Evolutionary conservation across 805 yeast genomes (phyloP).

Genomic region (Sugiyamaella floridensis): DNA sequence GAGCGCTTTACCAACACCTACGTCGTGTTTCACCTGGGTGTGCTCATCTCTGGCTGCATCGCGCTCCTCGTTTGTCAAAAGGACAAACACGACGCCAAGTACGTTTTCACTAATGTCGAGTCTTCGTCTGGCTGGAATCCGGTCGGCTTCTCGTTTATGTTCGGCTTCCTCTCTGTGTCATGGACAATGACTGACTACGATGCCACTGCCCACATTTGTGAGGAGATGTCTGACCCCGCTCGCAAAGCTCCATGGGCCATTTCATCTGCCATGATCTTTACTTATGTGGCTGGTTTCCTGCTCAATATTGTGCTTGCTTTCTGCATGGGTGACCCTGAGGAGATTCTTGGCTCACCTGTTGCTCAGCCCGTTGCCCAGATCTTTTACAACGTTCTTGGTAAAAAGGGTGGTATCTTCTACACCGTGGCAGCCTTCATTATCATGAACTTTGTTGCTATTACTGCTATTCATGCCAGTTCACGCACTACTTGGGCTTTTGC

Average conservation of each 20-base stretch:
- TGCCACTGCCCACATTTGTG: conserved; percentile 72
- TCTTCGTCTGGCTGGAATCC: conserved; percentile 52
- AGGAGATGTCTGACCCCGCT: conserved; percentile 73
- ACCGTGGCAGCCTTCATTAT: conserved; percentile 57
- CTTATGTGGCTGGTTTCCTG: conserved; percentile 62
- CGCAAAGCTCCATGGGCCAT: conserved; percentile 69
- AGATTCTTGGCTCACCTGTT: conserved; percentile 68
- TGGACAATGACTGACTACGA: conserved; percentile 81
- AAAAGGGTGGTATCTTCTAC: conserved; percentile 19
- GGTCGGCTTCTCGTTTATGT: conserved; percentile 58
- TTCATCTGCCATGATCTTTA: conserved; percentile 53
- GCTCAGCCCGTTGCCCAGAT: conserved; percentile 72
- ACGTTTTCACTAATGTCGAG: conserved; percentile 29
- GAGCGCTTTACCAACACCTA: conserved; percentile 18
- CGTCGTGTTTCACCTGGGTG: conserved; percentile 17
- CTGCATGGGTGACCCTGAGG: conserved; percentile 62
- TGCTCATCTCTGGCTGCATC: conserved; percentile 17
- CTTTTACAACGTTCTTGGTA: conserved; percentile 45
- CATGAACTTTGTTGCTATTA: conserved; percentile 59
- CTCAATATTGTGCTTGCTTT: conserved; percentile 66
- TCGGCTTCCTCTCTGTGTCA: conserved; percentile 72
- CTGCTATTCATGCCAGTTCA: conserved; percentile 74
- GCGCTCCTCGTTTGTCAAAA: conserved; percentile 17
- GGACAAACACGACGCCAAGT: conserved; percentile 18
- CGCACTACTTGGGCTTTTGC: conserved; percentile 76